Conservation (phyloP, 495 filamentous ascomycete genomes). For the Aspergillus biplanus region DNA sequence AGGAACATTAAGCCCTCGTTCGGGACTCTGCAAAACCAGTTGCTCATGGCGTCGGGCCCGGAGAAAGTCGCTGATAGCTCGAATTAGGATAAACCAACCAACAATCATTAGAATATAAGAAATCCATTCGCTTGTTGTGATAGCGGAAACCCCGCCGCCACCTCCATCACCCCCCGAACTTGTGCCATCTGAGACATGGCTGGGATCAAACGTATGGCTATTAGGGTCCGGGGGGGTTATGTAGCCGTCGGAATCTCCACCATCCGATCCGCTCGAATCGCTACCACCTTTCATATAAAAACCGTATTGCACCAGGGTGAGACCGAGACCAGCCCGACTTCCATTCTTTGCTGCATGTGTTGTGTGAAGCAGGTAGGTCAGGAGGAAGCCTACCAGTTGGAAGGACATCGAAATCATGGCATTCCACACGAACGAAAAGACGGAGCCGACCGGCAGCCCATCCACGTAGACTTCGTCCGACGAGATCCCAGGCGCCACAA, state of each 20-base stretch:
- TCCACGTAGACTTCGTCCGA: slow-evolving; percentile 95
- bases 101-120: slow-evolving; percentile 97
- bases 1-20: slow-evolving; percentile 82
- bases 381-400: slow-evolving; percentile 92
- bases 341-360: slow-evolving; percentile 98
- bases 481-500: slow-evolving; percentile 84
- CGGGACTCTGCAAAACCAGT: slow-evolving; percentile 90
- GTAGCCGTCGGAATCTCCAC: slow-evolving; percentile 53
- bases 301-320: slow-evolving; percentile 94
- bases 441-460: slow-evolving; percentile 90
- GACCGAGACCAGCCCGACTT: slow-evolving; percentile 88
- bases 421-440: slow-evolving; percentile 98
- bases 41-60: slow-evolving; percentile 87
- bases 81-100: slow-evolving; percentile 96
- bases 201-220: slow-evolving; percentile 83
- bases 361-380: slow-evolving; percentile 97
- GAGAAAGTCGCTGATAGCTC: slow-evolving; percentile 85
- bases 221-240: slow-evolving; percentile 82
- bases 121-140: slow-evolving; percentile 79
- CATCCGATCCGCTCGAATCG: slow-evolving; percentile 48
- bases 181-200: slow-evolving; percentile 53
- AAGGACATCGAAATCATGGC: slow-evolving; percentile 99
- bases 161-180: slow-evolving; percentile 40
- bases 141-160: slow-evolving; percentile 45
- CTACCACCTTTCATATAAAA: slow-evolving; percentile 83